A percentile compares a stretch with the other conserved stretches of the same genome.
phyloP scores from a whole-genome alignment of 371 early-diverging fungal species.

The Nematocida sp. region DNA sequence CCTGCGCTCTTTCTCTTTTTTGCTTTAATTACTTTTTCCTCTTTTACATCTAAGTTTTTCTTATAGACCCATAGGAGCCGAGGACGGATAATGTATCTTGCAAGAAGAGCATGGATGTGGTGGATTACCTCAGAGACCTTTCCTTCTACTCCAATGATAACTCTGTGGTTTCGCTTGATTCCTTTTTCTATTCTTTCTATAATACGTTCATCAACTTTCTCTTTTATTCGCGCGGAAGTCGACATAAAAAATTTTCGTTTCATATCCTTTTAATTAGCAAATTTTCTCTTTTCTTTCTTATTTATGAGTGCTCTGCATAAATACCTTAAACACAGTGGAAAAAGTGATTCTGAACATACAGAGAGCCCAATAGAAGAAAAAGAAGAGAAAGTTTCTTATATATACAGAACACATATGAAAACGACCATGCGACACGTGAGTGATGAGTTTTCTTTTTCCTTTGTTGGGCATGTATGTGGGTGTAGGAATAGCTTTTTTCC shows the following conservation, averaged over 20 bases:
- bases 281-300: too few relatives aligned
- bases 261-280: neutral
- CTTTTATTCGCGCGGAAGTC: too few relatives aligned
- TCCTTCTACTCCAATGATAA: slow-evolving; percentile 57
- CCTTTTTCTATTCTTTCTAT: slow-evolving; percentile 38
- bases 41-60: slow-evolving; percentile 51
- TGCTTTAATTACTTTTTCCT: slow-evolving; percentile 17
- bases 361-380: too few relatives aligned
- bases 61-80: slow-evolving; percentile 61
- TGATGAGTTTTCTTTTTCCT: too few relatives aligned
- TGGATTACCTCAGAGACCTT: slow-evolving; percentile 50
- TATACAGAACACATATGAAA: too few relatives aligned
- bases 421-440: too few relatives aligned
- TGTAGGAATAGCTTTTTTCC: too few relatives aligned
- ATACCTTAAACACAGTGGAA: too few relatives aligned
- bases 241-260: slow-evolving; percentile 3
- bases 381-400: too few relatives aligned
- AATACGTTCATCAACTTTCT: slow-evolving; percentile 21
- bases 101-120: slow-evolving; percentile 47
- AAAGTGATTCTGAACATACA: too few relatives aligned
- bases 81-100: slow-evolving; percentile 27
- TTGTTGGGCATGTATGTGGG: too few relatives aligned
- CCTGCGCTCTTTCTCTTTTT: slow-evolving; percentile 18
- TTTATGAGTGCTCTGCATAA: too few relatives aligned
- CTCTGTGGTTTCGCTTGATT: slow-evolving; percentile 54